Base-by-base conservation (phyloP, 2,329 filamentous ascomycete species). In the Lasiodiplodia gonubiensis region DNA sequence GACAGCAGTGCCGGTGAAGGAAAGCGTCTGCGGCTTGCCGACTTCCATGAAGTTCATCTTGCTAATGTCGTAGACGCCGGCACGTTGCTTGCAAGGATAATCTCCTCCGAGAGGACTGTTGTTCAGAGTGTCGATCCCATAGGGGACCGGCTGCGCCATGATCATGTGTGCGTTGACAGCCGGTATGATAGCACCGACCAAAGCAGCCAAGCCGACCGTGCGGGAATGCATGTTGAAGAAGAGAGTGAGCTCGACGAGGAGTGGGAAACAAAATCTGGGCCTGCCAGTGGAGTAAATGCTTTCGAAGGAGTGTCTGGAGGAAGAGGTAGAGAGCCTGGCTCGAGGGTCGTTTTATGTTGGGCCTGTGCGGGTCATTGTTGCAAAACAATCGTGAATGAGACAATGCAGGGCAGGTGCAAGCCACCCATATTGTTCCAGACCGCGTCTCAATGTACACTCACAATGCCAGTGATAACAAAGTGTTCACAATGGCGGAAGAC, bases 41-140 rank as follows among this genome's bases (percentile, higher is more conserved):
- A 91, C 85, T 0, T 81, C 76, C 77, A 90, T 92, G 0, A 82
- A 76, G 72, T 92, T 95, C 79, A 80, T 84, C 12, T 68, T 68
- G 0, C 80, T 78, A 2, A 85, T 79, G 5, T 86, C 85, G 57
- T 81, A 79, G 70, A 76, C 79, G 0, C 78, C 80, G 0, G 71
- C 16, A 4, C 83, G 79, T 64, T 84, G 78, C 79, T 97, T 94
- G 87, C 94, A 98, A 0, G 94, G 94, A 74, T 92, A 98, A 78
- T 97, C 81, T 23, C 81, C 81, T 0, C 91, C 92, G 0, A 97
- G 83, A 1, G 94, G 94, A 3, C 80, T 81, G 79, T 91, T 94
- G 79, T 84, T 82, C 48, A 86, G 80, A 33, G 80, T 80, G 10
- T 69, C 70, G 16, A 64, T 46, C 12, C 79, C 76, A 70, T 87